Evolutionary conservation across 441 rosid species (phyloP), one percentile per base, ranked within the genome.

Genomic region (Bocquillonia castaneifolia): DNA sequence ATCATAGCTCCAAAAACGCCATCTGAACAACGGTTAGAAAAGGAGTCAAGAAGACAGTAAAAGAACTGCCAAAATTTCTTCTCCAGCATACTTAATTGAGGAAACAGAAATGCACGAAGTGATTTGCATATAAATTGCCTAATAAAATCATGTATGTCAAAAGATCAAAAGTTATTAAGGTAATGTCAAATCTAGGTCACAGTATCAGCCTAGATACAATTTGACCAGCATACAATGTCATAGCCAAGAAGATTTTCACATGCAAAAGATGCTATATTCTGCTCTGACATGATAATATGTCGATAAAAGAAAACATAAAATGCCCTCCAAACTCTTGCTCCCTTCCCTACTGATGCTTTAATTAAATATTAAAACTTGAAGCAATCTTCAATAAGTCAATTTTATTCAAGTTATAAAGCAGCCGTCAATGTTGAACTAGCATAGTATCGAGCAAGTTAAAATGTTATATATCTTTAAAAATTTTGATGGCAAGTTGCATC

Each of bases 1-100:
- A 88, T 91, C 90, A 82, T 83, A 72, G 95, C 89, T 70, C 91
- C 93, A 66, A 87, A 91, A 14, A 87, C 57, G 45, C 95, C 90
- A 76, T 87, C 93, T 91, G 71, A 56, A 50, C 12, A 50, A 75
- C 53, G 6, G 15, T 12, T 20, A 3, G 8, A 23, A 34, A 17
- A 6, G n/a, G 29, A 40, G 15, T 63, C 50, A 14, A 70, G 9
- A 18, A 51, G 36, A 60, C 3, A 23, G 7, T 5, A 25, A 7
- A 54, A 22, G 3, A 31, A 12, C 22, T 36, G 60, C 47, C 10
- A 36, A 6, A 10, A 39, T 22, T 2, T 6, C 17, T 42, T 18
- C 6, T 55, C 55, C 28, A 18, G 48, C 22, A 54, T n/a, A 22
- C n/a, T 5, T 13, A 40, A 45, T 53, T 5, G 31, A 12, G 29